Percentiles rank a stretch among this genome's conserved stretches.
Conservation (phyloP, 2,329 filamentous ascomycete genomes). For the Fonsecaea pugnacius region DNA sequence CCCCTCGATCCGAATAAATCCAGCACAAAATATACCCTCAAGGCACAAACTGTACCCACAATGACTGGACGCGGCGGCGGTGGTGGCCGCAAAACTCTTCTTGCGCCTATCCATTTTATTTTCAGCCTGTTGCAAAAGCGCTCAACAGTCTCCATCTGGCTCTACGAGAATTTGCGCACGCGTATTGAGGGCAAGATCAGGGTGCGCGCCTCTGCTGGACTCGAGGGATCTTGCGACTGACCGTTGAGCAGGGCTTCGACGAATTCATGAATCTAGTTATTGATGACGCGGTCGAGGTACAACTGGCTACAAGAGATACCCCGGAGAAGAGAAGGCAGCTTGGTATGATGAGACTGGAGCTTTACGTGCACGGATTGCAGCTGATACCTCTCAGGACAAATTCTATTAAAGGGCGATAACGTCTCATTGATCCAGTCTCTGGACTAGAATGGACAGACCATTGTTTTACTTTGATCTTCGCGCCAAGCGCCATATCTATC, state of each 20-base stretch:
- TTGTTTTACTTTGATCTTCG: background rate
- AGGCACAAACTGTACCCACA: slow-evolving; percentile 15
- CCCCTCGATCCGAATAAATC: background rate
- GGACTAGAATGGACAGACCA: slow-evolving; percentile 39
- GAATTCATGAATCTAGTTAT: slow-evolving; percentile 99
- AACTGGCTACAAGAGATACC: slow-evolving; percentile 78
- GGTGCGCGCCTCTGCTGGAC: slow-evolving; percentile 56
- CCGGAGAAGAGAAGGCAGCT: slow-evolving; percentile 77
- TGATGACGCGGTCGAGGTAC: slow-evolving; percentile 93
- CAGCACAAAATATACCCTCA: background rate
- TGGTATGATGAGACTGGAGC: slow-evolving; percentile 59
- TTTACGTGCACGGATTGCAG: background rate
- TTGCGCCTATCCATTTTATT: slow-evolving; percentile 84
- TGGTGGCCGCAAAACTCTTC: slow-evolving; percentile 68
- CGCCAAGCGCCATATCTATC: background rate
- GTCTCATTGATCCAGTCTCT: slow-evolving; percentile 75
- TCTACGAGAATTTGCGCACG: slow-evolving; percentile 93
- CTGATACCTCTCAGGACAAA: slow-evolving; percentile 65
- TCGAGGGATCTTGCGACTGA: slow-evolving; percentile 26
- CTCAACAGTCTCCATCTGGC: slow-evolving; percentile 88
- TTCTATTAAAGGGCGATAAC: slow-evolving; percentile 85
- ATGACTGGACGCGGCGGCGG: slow-evolving; percentile 62
- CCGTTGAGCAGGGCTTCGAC: slow-evolving; percentile 77
- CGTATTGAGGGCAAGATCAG: slow-evolving; percentile 96
- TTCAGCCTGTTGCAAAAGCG: slow-evolving; percentile 89